Evolutionary conservation across 225 moss, liverwort and hornwort genomes (phyloP).

Genomic region (Rhytidiadelphus loreus): DNA sequence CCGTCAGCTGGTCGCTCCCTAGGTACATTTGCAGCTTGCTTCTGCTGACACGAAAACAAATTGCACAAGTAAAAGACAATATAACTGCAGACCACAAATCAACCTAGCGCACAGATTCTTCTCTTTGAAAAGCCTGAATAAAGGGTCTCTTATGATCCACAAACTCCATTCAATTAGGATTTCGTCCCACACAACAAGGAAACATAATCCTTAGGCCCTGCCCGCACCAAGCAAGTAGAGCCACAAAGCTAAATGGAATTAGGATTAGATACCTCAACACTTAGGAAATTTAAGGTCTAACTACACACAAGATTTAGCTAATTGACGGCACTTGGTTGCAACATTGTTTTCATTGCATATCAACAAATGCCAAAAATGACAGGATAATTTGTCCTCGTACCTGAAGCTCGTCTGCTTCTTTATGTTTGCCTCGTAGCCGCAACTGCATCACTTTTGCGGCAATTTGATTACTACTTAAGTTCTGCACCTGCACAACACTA

Average conservation of each 20-base stretch:
- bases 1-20: slow-evolving; percentile 9
- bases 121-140: background rate
- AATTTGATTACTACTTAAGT: slow-evolving; percentile 69
- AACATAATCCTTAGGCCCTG: background rate
- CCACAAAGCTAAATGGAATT: background rate
- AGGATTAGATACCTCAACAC: background rate
- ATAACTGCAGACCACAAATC: background rate
- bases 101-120: background rate
- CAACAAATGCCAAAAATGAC: background rate
- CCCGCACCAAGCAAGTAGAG: background rate
- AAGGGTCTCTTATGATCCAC: background rate
- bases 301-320: background rate
- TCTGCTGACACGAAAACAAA: slow-evolving; percentile 13
- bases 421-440: slow-evolving; percentile 66
- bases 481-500: slow-evolving; percentile 26
- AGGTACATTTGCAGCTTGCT: slow-evolving; percentile 16
- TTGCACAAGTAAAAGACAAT: background rate
- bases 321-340: background rate
- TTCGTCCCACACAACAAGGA: background rate
- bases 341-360: background rate
- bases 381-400: slow-evolving; percentile 14
- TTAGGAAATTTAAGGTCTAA: background rate
- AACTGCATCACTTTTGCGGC: slow-evolving; percentile 89
- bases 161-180: background rate
- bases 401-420: slow-evolving; percentile 84